A percentile compares a stretch with the other conserved stretches of the same genome.
phyloP scores from a whole-genome alignment of 139 green algal genomes.

The Tetradesmus lagerheimii region DNA sequence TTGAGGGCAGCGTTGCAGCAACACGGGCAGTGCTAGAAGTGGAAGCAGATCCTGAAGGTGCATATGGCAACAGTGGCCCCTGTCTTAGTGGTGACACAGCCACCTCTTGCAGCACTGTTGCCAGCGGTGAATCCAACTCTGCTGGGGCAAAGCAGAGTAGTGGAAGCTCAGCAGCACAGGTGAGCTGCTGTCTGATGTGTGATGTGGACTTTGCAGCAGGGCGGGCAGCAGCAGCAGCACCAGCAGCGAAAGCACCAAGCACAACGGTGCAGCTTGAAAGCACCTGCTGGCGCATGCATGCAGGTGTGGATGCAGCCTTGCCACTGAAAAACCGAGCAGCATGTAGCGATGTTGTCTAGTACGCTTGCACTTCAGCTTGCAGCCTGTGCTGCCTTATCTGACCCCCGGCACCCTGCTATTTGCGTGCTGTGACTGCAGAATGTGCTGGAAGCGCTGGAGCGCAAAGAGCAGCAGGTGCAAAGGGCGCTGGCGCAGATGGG shows the following conservation, averaged over 20 bases:
- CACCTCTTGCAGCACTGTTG: background rate
- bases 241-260: no score
- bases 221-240: background rate
- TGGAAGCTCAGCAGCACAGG: background rate
- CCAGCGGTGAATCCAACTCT: background rate
- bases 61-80: no score
- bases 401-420: no score
- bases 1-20: background rate
- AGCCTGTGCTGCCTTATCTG: no score
- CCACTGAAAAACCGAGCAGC: no score
- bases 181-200: background rate
- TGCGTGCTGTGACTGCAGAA: background rate
- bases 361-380: no score
- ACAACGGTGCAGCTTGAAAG: no score
- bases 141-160: background rate
- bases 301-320: no score
- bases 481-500: slow-evolving; percentile 12
- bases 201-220: background rate
- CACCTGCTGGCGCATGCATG: no score
- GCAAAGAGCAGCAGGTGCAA: slow-evolving; percentile 21
- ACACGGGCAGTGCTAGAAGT: background rate
- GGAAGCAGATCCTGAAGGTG: background rate
- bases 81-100: background rate
- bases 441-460: background rate
- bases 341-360: no score